Conservation (phyloP, 345 rosid genomes). For the Salix caprea region DNA sequence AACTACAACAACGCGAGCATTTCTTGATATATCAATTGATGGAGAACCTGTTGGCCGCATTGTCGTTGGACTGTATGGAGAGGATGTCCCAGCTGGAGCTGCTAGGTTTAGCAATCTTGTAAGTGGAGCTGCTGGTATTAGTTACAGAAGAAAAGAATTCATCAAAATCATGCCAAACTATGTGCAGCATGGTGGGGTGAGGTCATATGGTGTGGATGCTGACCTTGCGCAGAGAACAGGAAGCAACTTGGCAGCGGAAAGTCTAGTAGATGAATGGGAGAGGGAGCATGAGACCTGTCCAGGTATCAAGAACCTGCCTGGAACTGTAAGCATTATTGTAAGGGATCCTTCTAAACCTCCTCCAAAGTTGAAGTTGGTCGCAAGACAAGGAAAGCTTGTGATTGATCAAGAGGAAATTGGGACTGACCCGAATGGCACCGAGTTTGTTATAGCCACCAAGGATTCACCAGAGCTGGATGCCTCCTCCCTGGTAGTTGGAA, state of each 20-base stretch:
- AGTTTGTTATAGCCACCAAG: conserved; percentile 59
- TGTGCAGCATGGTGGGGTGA: conserved; percentile 81
- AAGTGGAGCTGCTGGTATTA: conserved; percentile 75
- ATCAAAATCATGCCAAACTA: conserved; percentile 73
- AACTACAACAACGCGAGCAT: conserved; percentile 50
- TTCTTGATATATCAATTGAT: conserved; percentile 66
- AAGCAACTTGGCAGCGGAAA: conserved; percentile 38
- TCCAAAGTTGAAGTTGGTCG: conserved; percentile 76
- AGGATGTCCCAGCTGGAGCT: conserved; percentile 58
- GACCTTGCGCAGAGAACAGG: conserved; percentile 60
- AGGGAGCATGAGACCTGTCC: conserved; percentile 39
- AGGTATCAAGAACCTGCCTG: conserved; percentile 50
- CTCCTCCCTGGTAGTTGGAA: conserved; percentile 69
- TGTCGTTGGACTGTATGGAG: conserved; percentile 60
- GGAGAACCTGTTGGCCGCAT: conserved; percentile 71
- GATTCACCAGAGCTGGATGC: conserved; percentile 83
- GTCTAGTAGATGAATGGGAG: conserved; percentile 60
- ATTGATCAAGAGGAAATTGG: conserved; percentile 63
- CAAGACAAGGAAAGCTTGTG: conserved; percentile 63
- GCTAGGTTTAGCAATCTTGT: conserved; percentile 60
- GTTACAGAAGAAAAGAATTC: conserved; percentile 89
- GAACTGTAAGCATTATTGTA: conserved; percentile 65
- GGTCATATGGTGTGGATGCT: conserved; percentile 78
- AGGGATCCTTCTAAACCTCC: conserved; percentile 78
- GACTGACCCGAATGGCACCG: conserved; percentile 67